Evolutionary conservation across 306 rosid genomes (phyloP), one percentile per base, ranked within the genome.

Genomic region (Acacia confusa): DNA sequence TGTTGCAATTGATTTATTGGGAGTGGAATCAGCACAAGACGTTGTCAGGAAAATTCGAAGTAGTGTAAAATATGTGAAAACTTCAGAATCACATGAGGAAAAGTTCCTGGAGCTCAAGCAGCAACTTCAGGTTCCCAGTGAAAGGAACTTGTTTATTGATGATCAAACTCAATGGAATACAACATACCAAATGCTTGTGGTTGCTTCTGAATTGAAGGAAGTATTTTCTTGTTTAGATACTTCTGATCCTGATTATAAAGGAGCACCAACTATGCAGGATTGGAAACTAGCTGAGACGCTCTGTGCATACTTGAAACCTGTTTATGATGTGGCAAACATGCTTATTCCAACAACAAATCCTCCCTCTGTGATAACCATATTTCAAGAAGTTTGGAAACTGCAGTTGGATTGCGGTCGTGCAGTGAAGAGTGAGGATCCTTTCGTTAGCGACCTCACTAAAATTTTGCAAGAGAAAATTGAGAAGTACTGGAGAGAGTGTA

Each of bases 331-430:
- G 14, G 92, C 90, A 36, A 90, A 88, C 85, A 83, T 93, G 83
- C 97, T 93, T 55, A 84, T 88, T 68, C 77, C 88, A 27, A 84
- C 89, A 68, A 86, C 75, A 24, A 69, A 90, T 41, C 88, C 75
- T 81, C 98, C 98, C 69, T 80, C 94, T 67, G 87, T 92, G 25
- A 86, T 90, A 43, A 88, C 94, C 52, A 85, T 90, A 87, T 95
- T 93, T 68, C 96, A 93, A 43, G 99, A 95, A 84, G 97, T 93
- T 67, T 93, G 99, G 96, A 95, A 89, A 86, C 86, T 92, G 87
- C 97, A 93, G 85, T 82, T 92, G 8, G 99, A 92, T 83, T 79
- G 89, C 32, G 82, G 86, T 52, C 94, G 96, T 19, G 88, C 90
- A 1, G 85, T 85, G 34, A 64, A 65, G 43, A 87, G 71, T 45